Evolutionary conservation across 345 rosid genomes (phyloP), one percentile per base, ranked within the genome.

Genomic region (Pseudoturritis turrita): DNA sequence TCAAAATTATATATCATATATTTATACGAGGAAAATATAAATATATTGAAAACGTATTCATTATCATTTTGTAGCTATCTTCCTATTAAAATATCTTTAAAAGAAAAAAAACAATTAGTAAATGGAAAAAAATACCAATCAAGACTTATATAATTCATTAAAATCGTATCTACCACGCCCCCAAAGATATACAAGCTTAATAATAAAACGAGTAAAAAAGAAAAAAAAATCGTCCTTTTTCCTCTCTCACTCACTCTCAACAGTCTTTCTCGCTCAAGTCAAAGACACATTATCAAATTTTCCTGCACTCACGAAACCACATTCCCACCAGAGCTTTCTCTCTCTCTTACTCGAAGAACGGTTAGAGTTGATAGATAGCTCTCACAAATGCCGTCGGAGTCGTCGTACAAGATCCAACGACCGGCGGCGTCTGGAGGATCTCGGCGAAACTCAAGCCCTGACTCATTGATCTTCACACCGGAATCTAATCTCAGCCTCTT

Each of bases 401-500:
- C 37, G 50, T 78, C 77, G 22, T 73, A 58, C 64, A 78, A 72
- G 29, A 60, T 77, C 17, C 82, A 74, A 18, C 79, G 75, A 4
- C 75, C 71, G 45, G 28, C 62, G 73, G 68, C 74, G 54, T 57
- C 83, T 29, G 84, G 72, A 5, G 79, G 79, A 44, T 57, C 82
- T 74, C 82, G 83, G 15, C 87, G 92, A 21, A 89, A 84, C 68
- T 79, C 88, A 0, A 94, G 98, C 39, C 97, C 98, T 0, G 97
- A 91, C 78, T 94, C 98, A 3, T 78, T 87, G 35, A 87, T 83
- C 70, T 89, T 89, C 88, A 83, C 97, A 18, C 85, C 82, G 33
- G 97, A 92, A 62, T 86, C 94, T 21, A 89, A 84, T 70, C 87
- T 89, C 72, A 90, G 96, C 45, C 87, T 88, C 55, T 91, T 91